These are phyloP conservation scores for Gymnopilus junonius DNA, from an alignment of 768 basidiomycete species.

Conservation along the genomic window DNA sequence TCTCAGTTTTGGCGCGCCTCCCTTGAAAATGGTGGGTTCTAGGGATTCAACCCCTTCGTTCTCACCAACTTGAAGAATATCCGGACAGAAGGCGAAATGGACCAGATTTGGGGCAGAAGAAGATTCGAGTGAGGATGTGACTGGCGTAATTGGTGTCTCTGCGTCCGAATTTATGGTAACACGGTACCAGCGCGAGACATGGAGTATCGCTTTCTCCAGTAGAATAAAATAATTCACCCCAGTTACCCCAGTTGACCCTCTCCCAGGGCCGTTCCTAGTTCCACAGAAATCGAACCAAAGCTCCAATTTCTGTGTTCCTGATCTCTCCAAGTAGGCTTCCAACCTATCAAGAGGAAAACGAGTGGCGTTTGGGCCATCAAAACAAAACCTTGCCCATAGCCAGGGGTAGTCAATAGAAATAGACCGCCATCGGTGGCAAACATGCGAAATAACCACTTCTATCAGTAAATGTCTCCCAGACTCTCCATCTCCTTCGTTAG, in stretches of 20 bases:
- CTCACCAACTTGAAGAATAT: neutral
- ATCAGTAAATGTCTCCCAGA: neutral
- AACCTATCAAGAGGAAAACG: constrained; percentile 20
- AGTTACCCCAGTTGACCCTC: neutral
- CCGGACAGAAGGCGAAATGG: constrained; percentile 12
- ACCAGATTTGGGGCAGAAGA: constrained; percentile 21
- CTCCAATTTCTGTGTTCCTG: constrained; percentile 15
- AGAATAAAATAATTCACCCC: neutral
- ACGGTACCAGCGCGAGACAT: neutral
- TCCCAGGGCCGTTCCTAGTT: too few species aligned
- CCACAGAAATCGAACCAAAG: constrained; percentile 23
- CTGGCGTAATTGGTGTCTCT: neutral
- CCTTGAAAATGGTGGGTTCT: constrained; percentile 10
- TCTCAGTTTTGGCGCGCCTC: constrained; percentile 21
- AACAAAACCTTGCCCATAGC: constrained; percentile 25
- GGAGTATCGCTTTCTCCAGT: neutral
- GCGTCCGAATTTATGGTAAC: neutral
- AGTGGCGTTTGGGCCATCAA: neutral
- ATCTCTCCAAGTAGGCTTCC: constrained; percentile 25
- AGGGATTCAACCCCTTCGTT: neutral
- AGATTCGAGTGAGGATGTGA: neutral
- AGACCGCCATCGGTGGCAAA: constrained; percentile 26
- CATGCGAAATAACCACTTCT: constrained; percentile 27
- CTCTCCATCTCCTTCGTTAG: neutral
- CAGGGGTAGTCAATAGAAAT: constrained; percentile 17